Conservation (phyloP, 1,284 basidiomycete genomes). For the Melampsora larici-populina region DNA sequence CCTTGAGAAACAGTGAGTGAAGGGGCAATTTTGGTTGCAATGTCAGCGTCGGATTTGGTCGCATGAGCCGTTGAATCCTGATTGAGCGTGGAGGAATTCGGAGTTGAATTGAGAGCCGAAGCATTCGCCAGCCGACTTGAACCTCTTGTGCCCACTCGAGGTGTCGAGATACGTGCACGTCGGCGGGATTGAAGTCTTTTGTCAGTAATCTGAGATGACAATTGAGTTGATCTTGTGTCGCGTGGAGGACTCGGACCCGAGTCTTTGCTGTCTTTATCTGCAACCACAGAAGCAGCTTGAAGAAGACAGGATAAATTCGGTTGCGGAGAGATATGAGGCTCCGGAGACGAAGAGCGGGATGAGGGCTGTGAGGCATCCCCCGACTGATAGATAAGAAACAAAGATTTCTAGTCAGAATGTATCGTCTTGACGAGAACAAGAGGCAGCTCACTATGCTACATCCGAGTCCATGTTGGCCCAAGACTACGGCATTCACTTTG, state of each 20-base stretch:
- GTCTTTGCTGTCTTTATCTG: neutral
- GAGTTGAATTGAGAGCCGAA: neutral
- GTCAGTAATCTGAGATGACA: neutral
- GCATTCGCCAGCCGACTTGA: slow-evolving; percentile 31
- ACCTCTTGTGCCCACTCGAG: slow-evolving; percentile 27
- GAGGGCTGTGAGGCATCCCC: slow-evolving; percentile 16
- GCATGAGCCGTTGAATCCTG: neutral
- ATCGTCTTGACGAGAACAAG: neutral
- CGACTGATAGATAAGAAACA: neutral
- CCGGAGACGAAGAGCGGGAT: slow-evolving; percentile 9
- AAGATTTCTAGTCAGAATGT: neutral
- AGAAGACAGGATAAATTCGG: slow-evolving; percentile 26
- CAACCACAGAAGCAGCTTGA: slow-evolving; percentile 23
- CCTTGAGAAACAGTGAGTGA: neutral
- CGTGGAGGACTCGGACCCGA: slow-evolving; percentile 14
- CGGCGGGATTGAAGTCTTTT: neutral
- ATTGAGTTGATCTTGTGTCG: slow-evolving; percentile 8
- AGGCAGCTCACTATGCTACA: slow-evolving; percentile 7
- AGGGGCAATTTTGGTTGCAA: neutral
- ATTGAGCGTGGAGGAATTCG: neutral
- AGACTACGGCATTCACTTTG: neutral
- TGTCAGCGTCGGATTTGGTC: neutral
- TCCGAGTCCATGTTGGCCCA: neutral
- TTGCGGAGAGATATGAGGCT: neutral
- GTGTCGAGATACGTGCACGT: neutral